Conservation (phyloP, 768 basidiomycete species). For the Psilocybe cubensis region DNA sequence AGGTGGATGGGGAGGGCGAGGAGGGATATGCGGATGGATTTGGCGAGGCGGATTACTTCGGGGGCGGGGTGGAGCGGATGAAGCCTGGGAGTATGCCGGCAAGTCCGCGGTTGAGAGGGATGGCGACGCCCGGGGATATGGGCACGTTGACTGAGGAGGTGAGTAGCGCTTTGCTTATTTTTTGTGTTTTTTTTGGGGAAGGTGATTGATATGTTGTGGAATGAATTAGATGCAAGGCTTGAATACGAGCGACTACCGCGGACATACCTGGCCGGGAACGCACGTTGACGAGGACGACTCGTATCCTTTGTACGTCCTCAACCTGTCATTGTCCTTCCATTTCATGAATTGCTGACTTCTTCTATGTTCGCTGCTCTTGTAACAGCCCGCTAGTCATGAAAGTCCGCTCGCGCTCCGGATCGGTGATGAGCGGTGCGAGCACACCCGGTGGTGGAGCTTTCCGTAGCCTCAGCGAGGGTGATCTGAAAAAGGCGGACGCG, state of each 20-base stretch:
- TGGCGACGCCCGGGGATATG: conserved; percentile 92
- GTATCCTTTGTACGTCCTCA: conserved; percentile 79
- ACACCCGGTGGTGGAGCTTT: conserved; percentile 87
- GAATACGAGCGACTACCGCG: conserved; percentile 84
- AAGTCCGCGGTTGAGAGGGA: conserved; percentile 83
- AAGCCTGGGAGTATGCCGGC: conserved; percentile 81
- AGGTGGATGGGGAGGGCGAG: conserved; percentile 52
- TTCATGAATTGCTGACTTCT: background rate
- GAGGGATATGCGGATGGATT: conserved; percentile 37
- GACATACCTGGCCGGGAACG: conserved; percentile 60
- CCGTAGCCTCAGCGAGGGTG: conserved; percentile 84
- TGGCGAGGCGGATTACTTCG: conserved; percentile 49
- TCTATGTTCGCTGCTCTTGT: background rate
- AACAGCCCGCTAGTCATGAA: conserved; percentile 89
- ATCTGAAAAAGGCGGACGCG: conserved; percentile 85
- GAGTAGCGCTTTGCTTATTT: conserved; percentile 19
- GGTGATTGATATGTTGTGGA: background rate
- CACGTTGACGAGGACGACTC: conserved; percentile 88
- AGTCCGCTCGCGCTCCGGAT: conserved; percentile 80
- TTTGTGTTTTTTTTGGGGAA: background rate
- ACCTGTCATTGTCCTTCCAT: conserved; percentile 2
- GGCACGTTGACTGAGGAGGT: conserved; percentile 90
- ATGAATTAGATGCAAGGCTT: conserved; percentile 90
- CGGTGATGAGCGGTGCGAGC: conserved; percentile 69
- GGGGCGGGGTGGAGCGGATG: conserved; percentile 68